Evolutionary conservation across 1,139 yeast species (phyloP).

Genomic region (Zygoascus sp.): DNA sequence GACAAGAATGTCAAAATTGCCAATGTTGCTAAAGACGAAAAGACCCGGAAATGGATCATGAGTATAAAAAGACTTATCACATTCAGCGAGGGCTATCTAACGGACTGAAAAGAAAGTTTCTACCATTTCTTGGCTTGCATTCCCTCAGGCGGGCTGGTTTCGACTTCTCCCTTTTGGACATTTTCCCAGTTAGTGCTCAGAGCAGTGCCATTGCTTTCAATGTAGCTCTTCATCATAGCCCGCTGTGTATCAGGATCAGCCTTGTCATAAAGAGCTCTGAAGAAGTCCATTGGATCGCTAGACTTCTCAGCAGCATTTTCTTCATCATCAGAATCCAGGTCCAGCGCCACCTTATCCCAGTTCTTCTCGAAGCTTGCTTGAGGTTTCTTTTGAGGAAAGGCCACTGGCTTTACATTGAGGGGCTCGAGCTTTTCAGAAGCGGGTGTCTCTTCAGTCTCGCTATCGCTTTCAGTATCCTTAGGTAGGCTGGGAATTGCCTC

Average conservation of each 20-base stretch:
- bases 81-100: constrained; percentile 40
- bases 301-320: constrained; percentile 37
- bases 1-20: constrained; percentile 40
- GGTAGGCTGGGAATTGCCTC: background rate
- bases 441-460: background rate
- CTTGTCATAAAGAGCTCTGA: constrained; percentile 64
- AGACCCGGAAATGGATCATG: constrained; percentile 72
- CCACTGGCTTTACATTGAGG: background rate
- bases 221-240: constrained; percentile 96
- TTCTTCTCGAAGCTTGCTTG: constrained; percentile 38
- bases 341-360: constrained; percentile 61
- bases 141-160: constrained; percentile 69
- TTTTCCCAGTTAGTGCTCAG: constrained; percentile 95
- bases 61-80: constrained; percentile 68
- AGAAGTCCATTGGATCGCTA: constrained; percentile 62
- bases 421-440: constrained; percentile 19
- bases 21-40: constrained; percentile 75
- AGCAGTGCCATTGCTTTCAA: constrained; percentile 93
- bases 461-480: background rate
- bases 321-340: constrained; percentile 40
- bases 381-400: background rate
- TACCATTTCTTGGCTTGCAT: constrained; percentile 42
- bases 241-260: constrained; percentile 85
- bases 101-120: background rate
- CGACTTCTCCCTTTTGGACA: constrained; percentile 63